Conservation (phyloP, 139 green algal species). For the Limnomonas spitsbergensis region DNA sequence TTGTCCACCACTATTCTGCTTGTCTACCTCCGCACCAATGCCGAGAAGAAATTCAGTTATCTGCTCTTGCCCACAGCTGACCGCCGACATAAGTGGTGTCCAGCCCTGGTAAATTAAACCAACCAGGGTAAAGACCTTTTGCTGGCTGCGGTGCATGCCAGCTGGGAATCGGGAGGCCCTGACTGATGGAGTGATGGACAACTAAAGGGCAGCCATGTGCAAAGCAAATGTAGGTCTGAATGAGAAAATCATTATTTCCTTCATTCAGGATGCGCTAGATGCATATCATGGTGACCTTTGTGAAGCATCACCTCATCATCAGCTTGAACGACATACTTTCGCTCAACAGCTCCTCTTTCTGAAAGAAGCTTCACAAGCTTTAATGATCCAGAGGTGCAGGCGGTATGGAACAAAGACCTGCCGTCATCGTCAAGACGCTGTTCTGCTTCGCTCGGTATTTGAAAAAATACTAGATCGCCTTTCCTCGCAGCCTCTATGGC, state of each 20-base stretch:
- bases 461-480: background rate
- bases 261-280: background rate
- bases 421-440: constrained; percentile 62
- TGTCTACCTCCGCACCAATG: constrained; percentile 42
- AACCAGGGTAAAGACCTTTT: background rate
- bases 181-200: background rate
- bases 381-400: constrained; percentile 4
- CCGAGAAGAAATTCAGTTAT: constrained; percentile 42
- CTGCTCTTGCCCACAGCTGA: constrained; percentile 51
- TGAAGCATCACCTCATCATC: constrained; percentile 63
- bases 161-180: too few species aligned
- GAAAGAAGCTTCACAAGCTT: constrained; percentile 53
- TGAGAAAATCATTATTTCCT: background rate
- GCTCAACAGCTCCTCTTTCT: constrained; percentile 22
- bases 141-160: too few species aligned
- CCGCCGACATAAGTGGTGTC: constrained; percentile 64
- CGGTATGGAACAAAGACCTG: constrained; percentile 60
- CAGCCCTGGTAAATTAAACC: constrained; percentile 50
- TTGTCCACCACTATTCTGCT: constrained; percentile 46
- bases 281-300: background rate
- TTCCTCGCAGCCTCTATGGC: background rate
- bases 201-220: background rate
- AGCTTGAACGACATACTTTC: constrained; percentile 28
- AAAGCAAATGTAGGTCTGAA: too few species aligned
- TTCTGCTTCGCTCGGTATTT: background rate